Conservation (phyloP, 768 basidiomycete species). For the Lanmaoa rubissima region DNA sequence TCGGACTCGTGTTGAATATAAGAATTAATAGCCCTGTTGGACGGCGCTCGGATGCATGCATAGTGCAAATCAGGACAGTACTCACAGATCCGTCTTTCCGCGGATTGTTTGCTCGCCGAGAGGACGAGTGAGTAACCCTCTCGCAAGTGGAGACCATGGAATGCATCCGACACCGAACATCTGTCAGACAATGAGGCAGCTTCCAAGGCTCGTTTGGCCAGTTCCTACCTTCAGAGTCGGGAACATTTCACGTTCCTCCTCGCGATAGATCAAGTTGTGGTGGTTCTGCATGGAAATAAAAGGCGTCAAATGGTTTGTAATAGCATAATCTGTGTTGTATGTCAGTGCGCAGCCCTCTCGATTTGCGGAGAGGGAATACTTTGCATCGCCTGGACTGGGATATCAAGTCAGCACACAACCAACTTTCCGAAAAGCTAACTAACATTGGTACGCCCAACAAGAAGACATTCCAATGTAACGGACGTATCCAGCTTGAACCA, state of each 20-base stretch:
- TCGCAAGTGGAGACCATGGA: constrained; percentile 5
- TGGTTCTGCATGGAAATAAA: neutral
- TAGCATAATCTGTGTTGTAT: neutral
- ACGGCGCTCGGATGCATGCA: neutral
- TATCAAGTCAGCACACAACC: neutral
- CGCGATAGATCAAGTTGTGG: neutral
- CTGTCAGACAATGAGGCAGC: constrained; percentile 48
- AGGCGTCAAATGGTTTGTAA: neutral
- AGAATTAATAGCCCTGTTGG: neutral
- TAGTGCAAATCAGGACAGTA: neutral
- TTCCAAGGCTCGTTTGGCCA: constrained; percentile 30
- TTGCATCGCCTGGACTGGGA: constrained; percentile 1
- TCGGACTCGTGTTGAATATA: constrained; percentile 12
- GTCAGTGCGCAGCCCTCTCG: neutral
- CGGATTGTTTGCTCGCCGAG: constrained; percentile 3
- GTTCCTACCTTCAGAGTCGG: neutral
- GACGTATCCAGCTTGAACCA: constrained; percentile 1
- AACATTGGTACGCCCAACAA: constrained; percentile 2
- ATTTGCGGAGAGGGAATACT: neutral
- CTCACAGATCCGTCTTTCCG: constrained; percentile 1
- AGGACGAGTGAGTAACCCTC: constrained; percentile 1
- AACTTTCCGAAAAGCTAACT: neutral
- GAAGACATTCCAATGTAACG: constrained; percentile 3
- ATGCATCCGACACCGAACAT: constrained; percentile 7
- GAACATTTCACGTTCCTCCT: constrained; percentile 1